Base-by-base conservation (phyloP, 805 yeast species). In the Candida boleticola region DNA sequence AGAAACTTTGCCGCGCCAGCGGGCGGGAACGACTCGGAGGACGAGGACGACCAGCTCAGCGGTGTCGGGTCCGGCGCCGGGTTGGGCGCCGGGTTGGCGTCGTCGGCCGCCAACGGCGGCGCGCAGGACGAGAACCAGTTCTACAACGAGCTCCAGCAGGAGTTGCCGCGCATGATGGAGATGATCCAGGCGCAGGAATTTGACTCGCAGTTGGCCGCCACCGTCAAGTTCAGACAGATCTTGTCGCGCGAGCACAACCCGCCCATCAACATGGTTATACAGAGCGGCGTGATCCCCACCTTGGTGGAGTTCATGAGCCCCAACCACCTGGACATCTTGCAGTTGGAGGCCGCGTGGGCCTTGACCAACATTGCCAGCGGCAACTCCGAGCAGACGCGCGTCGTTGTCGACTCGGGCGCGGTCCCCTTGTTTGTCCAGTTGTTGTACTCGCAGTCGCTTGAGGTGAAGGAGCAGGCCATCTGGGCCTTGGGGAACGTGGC, bases 401-500 rank as follows among this genome's bases (percentile, higher is more conserved):
- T 83, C 33, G 98, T 93, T 42, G 93, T 93, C 43, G 92, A 89
- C 48, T 83, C 92, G 3, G 95, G 92, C 40, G 98, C 98, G 0
- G 95, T 93, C 34, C 98, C 98, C 16, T 71, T 82, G 42, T 89
- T 93, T 65, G 96, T 93, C 35, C 77, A 83, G 50, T 74, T 93
- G 52, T 75, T 93, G 54, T 77, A 80, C 55, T 85, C 96, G 3
- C 80, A 80, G 44, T 87, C 95, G 32, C 73, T 83, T 44, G 98
- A 93, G 60, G 97, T 93, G 43, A 88, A 89, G 66, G 99, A 93
- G 66, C 99, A 93, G 71, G 98, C 98, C 11, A 92, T 93, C 53
- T 93, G 99, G 99, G 98, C 99, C 22, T 74, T 93, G 52, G 99
- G 99, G 68, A 93, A 93, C 63, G 96, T 93, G 63, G 98, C 99